These are phyloP conservation scores for Scopulariopsis brevicaulis DNA, from an alignment of 2,329 filamentous ascomycete species.

Conservation along the genomic window DNA sequence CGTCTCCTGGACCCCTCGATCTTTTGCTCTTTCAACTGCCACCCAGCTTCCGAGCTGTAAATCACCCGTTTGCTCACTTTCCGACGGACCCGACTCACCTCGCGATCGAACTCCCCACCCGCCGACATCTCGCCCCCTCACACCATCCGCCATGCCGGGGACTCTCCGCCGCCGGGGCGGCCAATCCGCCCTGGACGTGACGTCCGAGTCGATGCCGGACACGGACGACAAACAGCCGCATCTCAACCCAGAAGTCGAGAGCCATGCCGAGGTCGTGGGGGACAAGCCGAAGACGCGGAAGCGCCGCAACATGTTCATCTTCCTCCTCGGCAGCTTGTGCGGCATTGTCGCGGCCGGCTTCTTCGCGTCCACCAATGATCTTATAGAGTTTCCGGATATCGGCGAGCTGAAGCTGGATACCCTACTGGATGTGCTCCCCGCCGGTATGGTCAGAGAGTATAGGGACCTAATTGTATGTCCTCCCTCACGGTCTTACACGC, in stretches of 20 bases:
- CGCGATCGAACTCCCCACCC: background rate
- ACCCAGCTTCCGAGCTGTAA: too few relatives aligned
- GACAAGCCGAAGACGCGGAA: slow-evolving; percentile 46
- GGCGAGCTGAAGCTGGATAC: slow-evolving; percentile 72
- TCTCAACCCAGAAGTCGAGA: slow-evolving; percentile 8
- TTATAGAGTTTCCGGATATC: slow-evolving; percentile 68
- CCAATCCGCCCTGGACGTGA: background rate
- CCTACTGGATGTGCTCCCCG: slow-evolving; percentile 77
- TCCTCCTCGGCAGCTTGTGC: slow-evolving; percentile 79
- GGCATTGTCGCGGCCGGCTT: slow-evolving; percentile 82
- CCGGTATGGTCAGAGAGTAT: slow-evolving; percentile 75
- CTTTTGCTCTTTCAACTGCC: too few relatives aligned
- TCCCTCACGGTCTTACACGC: background rate
- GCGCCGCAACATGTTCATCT: slow-evolving; percentile 70
- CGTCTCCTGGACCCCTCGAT: too few relatives aligned
- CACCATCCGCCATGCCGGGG: slow-evolving; percentile 3
- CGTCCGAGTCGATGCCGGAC: background rate
- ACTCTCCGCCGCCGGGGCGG: slow-evolving; percentile 5
- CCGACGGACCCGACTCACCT: background rate
- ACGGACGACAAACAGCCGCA: slow-evolving; percentile 5
- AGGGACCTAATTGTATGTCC: slow-evolving; percentile 65
- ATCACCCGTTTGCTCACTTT: background rate
- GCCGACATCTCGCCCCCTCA: background rate
- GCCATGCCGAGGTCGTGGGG: slow-evolving; percentile 30
- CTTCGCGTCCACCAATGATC: slow-evolving; percentile 79